Evolutionary conservation across 2,329 filamentous ascomycete species (phyloP), one percentile per base, ranked within the genome.

Genomic region (Botrytis elliptica): DNA sequence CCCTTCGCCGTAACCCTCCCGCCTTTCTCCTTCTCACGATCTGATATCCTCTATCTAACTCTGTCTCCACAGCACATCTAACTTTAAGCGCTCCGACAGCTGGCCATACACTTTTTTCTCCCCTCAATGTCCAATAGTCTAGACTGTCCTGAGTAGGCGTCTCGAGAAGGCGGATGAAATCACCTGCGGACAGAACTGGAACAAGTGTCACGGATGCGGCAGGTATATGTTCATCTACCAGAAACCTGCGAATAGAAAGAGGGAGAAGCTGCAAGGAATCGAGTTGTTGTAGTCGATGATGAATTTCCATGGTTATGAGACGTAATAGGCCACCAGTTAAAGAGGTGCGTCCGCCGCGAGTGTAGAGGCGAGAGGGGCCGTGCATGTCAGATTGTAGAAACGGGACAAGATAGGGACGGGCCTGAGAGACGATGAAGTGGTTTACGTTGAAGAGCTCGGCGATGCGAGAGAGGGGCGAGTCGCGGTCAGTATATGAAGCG

Each of bases 381-480:
- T 95, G 92, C 84, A 95, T 90, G 77, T 95, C 93, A 64, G 91
- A 92, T 75, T 92, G 90, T 8, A 97, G 86, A 79, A 97, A 96
- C 0, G 95, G 95, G 42, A 95, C 91, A 25, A 97, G 86, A 82
- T 97, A 97, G 0, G 95, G 95, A 4, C 95, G 88, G 0, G 95
- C 94, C 84, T 98, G 95, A 77, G 93, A 96, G 77, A 98, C 90
- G 76, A 98, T 94, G 83, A 97, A 98, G 84, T 98, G 95, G 81
- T 97, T 92, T 62, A 92, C 89, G 79, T 92, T 92, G 83, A 91
- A 92, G 42, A 91, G 85, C 79, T 92, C 89, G 9, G 89, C 87
- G 59, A 92, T 87, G 42, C 89, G 85, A 62, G 87, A 84, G 4
- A 91, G 84, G 0, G 90, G 90, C 0, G 88, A 90, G 76, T 90